phyloP scores from a whole-genome alignment of 2,329 filamentous ascomycete species.

The Aspergillus quadricinctus region DNA sequence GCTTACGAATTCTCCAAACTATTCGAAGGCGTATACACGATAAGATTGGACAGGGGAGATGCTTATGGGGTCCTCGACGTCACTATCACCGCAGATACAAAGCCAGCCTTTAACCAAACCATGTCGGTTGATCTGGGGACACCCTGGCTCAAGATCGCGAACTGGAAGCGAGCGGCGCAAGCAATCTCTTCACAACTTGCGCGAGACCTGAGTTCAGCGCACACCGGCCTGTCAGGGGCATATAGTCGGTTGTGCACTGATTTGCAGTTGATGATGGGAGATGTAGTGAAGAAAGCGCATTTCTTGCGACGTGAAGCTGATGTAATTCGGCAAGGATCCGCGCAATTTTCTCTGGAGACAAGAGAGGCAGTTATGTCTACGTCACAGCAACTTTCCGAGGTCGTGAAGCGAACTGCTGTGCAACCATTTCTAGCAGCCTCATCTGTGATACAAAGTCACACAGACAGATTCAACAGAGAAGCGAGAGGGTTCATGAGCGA shows the following conservation, averaged over 20 bases:
- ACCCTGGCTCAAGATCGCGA: slow-evolving; percentile 45
- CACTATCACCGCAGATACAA: slow-evolving; percentile 40
- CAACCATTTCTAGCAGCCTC: slow-evolving; percentile 29
- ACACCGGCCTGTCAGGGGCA: slow-evolving; percentile 34
- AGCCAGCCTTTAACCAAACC: slow-evolving; percentile 31
- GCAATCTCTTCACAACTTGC: slow-evolving; percentile 32
- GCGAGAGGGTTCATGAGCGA: slow-evolving; percentile 23
- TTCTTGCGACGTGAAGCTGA: slow-evolving; percentile 28
- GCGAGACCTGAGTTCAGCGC: slow-evolving; percentile 35
- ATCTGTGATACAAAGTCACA: slow-evolving; percentile 27
- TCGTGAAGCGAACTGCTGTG: slow-evolving; percentile 26
- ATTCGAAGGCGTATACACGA: slow-evolving; percentile 51
- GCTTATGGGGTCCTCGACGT: slow-evolving; percentile 48
- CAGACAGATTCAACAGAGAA: slow-evolving; percentile 24
- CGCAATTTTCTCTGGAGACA: slow-evolving; percentile 18
- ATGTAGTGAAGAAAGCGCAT: slow-evolving; percentile 34
- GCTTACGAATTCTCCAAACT: slow-evolving; percentile 47
- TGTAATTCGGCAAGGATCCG: slow-evolving; percentile 20
- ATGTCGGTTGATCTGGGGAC: slow-evolving; percentile 41
- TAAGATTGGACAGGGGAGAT: slow-evolving; percentile 48
- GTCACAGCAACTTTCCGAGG: slow-evolving; percentile 33
- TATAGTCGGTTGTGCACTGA: slow-evolving; percentile 37
- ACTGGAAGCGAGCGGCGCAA: slow-evolving; percentile 42
- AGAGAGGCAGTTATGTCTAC: slow-evolving; percentile 24
- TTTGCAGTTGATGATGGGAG: slow-evolving; percentile 34